Conservation (phyloP, 495 filamentous ascomycete genomes). For the Entonaema liquescens region DNA sequence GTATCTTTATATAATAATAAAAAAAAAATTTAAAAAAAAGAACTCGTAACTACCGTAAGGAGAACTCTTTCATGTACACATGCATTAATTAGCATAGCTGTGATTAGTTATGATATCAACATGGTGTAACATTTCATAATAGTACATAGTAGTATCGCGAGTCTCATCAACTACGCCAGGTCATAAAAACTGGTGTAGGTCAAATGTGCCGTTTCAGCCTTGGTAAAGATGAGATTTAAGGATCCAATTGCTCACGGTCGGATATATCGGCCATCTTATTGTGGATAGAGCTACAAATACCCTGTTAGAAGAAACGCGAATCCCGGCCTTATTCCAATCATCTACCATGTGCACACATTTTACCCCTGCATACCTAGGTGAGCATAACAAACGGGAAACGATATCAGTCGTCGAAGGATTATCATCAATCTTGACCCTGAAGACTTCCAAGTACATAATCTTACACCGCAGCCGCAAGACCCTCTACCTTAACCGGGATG, state of each 20-base stretch:
- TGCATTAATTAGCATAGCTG: neutral
- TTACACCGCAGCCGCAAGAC: conserved; percentile 9
- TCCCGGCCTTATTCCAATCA: neutral
- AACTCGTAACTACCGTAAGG: neutral
- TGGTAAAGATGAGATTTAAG: neutral
- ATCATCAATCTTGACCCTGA: neutral
- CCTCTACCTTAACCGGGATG: conserved; percentile 31
- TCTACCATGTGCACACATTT: neutral
- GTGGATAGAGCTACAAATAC: no score
- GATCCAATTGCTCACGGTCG: no score
- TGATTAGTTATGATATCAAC: no score
- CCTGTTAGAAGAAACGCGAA: no score
- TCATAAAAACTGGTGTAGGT: conserved; percentile 31
- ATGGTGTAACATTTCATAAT: neutral
- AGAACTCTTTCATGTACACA: neutral
- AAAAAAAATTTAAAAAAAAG: no score
- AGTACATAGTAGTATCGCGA: neutral
- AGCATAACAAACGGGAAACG: neutral
- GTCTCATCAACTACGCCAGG: conserved; percentile 7
- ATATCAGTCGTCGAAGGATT: neutral
- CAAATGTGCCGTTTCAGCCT: neutral
- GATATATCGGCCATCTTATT: no score
- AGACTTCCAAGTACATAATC: neutral
- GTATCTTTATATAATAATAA: neutral
- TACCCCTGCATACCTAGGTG: neutral